Percentiles rank a stretch among this genome's conserved stretches.
Conservation (phyloP, 805 yeast genomes). For the Candida verbasci region DNA sequence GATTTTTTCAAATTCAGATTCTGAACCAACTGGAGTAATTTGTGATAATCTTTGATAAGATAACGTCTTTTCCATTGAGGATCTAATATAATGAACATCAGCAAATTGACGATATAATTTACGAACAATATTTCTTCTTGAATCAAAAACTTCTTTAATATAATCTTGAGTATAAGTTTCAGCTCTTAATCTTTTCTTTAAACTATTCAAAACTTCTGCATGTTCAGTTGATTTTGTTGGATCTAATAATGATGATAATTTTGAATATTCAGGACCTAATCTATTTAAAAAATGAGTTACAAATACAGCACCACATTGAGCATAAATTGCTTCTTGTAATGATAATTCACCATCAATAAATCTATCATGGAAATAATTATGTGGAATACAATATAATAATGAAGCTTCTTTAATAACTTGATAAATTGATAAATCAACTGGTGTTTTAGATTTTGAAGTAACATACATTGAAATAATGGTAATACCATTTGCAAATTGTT, state of each 20-base stretch:
- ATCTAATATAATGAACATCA: slow-evolving; percentile 77
- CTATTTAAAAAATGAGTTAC: slow-evolving; percentile 93
- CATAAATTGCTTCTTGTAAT: slow-evolving; percentile 90
- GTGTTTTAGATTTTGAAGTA: slow-evolving; percentile 51
- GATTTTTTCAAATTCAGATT: slow-evolving; percentile 67
- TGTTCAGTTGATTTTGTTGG: slow-evolving; percentile 58
- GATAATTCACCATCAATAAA: slow-evolving; percentile 77
- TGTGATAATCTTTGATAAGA: slow-evolving; percentile 83
- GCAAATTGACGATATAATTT: slow-evolving; percentile 90
- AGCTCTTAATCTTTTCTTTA: slow-evolving; percentile 85
- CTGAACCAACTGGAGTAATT: slow-evolving; percentile 68
- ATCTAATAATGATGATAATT: slow-evolving; percentile 62
- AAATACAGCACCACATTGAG: slow-evolving; percentile 89
- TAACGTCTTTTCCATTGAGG: slow-evolving; percentile 68
- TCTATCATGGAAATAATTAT: slow-evolving; percentile 69
- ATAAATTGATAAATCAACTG: slow-evolving; percentile 71
- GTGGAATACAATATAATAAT: slow-evolving; percentile 84
- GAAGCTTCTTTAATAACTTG: slow-evolving; percentile 95
- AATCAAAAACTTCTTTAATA: slow-evolving; percentile 70
- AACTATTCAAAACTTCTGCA: slow-evolving; percentile 69
- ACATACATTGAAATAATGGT: slow-evolving; percentile 85
- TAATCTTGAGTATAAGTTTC: slow-evolving; percentile 89
- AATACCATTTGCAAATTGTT: slow-evolving; percentile 85
- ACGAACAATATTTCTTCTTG: slow-evolving; percentile 67
- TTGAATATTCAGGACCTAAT: slow-evolving; percentile 82